Evolutionary conservation across 805 yeast genomes (phyloP).

Genomic region (Saccharomycopsis guyanensis): DNA sequence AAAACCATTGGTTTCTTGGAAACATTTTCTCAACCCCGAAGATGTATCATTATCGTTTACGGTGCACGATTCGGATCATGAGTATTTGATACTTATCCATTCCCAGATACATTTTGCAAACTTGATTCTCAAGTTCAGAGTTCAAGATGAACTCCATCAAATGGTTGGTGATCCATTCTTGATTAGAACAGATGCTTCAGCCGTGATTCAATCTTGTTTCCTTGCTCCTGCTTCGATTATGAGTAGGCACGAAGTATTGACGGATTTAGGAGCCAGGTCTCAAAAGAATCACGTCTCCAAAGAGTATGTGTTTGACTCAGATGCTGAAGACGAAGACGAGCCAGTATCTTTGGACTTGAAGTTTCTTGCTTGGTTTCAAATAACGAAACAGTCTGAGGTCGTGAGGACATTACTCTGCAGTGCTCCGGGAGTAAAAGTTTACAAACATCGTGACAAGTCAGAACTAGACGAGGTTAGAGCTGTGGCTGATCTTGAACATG

Average conservation of each 20-base stretch:
- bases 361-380: too few species aligned
- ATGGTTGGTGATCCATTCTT: slow-evolving; percentile 8
- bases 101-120: slow-evolving; percentile 5
- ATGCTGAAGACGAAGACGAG: slow-evolving; percentile 12
- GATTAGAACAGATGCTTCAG: neutral
- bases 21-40: slow-evolving; percentile 48
- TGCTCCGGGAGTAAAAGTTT: neutral
- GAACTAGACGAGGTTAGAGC: neutral
- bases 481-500: too few species aligned
- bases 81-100: slow-evolving; percentile 2
- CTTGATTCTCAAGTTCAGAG: neutral
- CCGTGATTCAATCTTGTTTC: neutral
- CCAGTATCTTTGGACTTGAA: neutral
- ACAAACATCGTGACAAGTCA: slow-evolving; percentile 1
- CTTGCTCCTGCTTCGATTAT: slow-evolving; percentile 3
- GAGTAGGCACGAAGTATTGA: too few species aligned
- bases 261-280: neutral
- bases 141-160: neutral
- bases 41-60: slow-evolving; percentile 43
- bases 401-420: slow-evolving; percentile 3
- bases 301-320: slow-evolving; percentile 1
- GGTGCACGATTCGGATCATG: neutral
- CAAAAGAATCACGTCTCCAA: neutral
- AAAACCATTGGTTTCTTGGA: slow-evolving; percentile 57
- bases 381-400: neutral